Percentiles rank a stretch among this genome's conserved stretches.
phyloP scores from a whole-genome alignment of 805 yeast species.

The Starmerella riodocensis region DNA sequence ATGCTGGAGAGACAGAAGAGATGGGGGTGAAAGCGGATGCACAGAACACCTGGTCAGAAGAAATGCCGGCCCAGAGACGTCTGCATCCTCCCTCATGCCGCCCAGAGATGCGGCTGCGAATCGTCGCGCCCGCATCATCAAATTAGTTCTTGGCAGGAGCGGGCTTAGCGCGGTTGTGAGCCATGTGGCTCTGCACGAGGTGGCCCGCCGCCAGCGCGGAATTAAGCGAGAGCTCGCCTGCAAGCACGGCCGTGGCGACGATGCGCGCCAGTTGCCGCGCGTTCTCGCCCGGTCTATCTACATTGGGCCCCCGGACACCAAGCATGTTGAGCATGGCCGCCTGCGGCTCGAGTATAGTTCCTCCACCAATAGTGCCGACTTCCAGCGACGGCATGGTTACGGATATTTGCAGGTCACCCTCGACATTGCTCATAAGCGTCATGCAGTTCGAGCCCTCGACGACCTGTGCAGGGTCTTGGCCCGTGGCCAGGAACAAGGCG shows the following conservation, averaged over 20 bases:
- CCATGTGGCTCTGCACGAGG: slow-evolving; percentile 94
- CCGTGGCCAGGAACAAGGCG: slow-evolving; percentile 86
- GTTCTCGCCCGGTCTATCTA: slow-evolving; percentile 84
- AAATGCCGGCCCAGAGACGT: too few species aligned
- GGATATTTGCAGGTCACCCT: slow-evolving; percentile 74
- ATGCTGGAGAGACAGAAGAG: too few species aligned
- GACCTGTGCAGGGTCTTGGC: slow-evolving; percentile 99
- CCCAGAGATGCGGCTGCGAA: too few species aligned
- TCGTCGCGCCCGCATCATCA: neutral
- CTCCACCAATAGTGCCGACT: slow-evolving; percentile 99
- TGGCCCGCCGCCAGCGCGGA: slow-evolving; percentile 98
- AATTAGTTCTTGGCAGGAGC: slow-evolving; percentile 19
- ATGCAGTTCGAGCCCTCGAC: slow-evolving; percentile 97
- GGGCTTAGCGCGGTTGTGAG: slow-evolving; percentile 64
- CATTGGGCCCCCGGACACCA: slow-evolving; percentile 93
- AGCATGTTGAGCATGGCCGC: slow-evolving; percentile 87
- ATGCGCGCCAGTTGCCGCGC: slow-evolving; percentile 86
- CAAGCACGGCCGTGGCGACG: slow-evolving; percentile 88
- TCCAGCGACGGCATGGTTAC: slow-evolving; percentile 99
- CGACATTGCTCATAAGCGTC: slow-evolving; percentile 74
- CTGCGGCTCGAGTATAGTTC: slow-evolving; percentile 94
- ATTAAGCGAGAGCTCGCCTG: slow-evolving; percentile 89
- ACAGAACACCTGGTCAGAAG: too few species aligned
- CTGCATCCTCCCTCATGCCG: neutral
- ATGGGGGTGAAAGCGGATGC: too few species aligned